Base-by-base conservation (phyloP, 73 alveolate genomes). In the Symbiodinium pilosum region DNA sequence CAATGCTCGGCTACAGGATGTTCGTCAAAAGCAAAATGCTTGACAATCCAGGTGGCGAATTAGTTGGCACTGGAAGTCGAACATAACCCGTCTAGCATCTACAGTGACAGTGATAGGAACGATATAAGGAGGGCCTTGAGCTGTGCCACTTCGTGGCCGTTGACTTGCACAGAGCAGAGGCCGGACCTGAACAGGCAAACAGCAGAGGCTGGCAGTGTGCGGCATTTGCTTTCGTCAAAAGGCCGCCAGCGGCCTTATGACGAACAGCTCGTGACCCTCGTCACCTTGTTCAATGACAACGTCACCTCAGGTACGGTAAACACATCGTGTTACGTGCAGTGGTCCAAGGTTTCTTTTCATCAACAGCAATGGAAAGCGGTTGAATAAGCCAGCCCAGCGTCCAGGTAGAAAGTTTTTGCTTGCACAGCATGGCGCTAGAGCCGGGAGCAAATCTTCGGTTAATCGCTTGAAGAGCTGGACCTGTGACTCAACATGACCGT, bases 61-160 rank as follows among this genome's bases (percentile, higher is more conserved):
- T n/a, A n/a, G n/a, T n/a, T n/a, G n/a, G n/a, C n/a, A n/a, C n/a
- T n/a, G n/a, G n/a, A n/a, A n/a, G n/a, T n/a, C n/a, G n/a, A n/a
- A n/a, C n/a, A n/a, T n/a, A n/a, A n/a, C n/a, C n/a, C n/a, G n/a
- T n/a, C n/a, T n/a, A n/a, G n/a, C n/a, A n/a, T n/a, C n/a, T n/a
- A n/a, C n/a, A n/a, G n/a, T n/a, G n/a, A n/a, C n/a, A n/a, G n/a
- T n/a, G n/a, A n/a, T n/a, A n/a, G n/a, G n/a, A n/a, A n/a, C n/a
- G n/a, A n/a, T n/a, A n/a, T n/a, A n/a, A n/a, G n/a, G n/a, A n/a
- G 59, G 21, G 77, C 96, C 96, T 91, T 91, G 52, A 91, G 88
- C 77, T 91, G 89, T n/a, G 97, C 97, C 26, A 91, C 97, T 86
- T 91, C 97, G 75, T 91, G 97, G 20, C 97, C 97, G 77, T 91